Evolutionary conservation across 2,329 filamentous ascomycete species (phyloP).

Genomic region (Trichoderma simmonsii): DNA sequence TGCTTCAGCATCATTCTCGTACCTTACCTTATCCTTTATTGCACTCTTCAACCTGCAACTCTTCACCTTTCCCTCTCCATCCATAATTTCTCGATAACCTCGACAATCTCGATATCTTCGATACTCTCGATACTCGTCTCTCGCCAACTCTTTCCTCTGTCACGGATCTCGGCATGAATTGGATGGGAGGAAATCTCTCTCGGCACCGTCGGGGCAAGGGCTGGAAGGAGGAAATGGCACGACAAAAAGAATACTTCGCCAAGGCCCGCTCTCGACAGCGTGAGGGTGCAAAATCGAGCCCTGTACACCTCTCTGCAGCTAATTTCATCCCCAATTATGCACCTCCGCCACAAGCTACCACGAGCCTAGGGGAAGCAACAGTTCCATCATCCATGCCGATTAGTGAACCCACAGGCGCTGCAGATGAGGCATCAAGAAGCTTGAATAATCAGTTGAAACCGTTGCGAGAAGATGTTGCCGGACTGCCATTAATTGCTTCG

Average conservation of each 20-base stretch:
- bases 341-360: not conserved
- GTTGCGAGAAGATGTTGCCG: not conserved
- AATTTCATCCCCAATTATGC: constrained; percentile 31
- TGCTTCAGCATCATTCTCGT: not conserved
- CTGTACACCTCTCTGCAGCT: not conserved
- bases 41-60: not conserved
- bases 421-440: not conserved
- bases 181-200: constrained; percentile 39
- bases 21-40: not conserved
- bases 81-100: not conserved
- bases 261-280: constrained; percentile 30
- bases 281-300: not conserved
- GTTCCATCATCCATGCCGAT: not conserved
- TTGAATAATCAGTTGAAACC: not conserved
- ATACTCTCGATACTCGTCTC: too few relatives aligned
- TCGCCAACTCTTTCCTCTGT: too few relatives aligned
- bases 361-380: not conserved
- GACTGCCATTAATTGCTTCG: not conserved
- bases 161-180: constrained; percentile 36
- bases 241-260: constrained; percentile 40
- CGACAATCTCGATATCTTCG: not conserved
- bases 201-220: constrained; percentile 36
- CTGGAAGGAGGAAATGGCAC: constrained; percentile 33
- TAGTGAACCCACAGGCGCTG: not conserved
- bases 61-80: not conserved